Conservation (phyloP, 768 basidiomycete genomes). For the Amanita rimosa region DNA sequence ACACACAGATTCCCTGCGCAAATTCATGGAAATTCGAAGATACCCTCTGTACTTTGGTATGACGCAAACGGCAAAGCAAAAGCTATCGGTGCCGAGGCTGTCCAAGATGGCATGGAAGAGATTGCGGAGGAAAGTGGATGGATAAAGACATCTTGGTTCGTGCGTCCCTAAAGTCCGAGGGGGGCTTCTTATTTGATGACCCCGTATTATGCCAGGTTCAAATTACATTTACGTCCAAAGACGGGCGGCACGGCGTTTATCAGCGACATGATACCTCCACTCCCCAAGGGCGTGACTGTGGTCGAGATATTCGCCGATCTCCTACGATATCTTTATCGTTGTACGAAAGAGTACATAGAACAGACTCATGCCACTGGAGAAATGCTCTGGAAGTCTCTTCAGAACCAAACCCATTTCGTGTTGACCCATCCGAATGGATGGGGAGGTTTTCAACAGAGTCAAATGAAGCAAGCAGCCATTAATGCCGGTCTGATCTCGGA, state of each 20-base stretch:
- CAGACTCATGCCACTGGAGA: slow-evolving; percentile 24
- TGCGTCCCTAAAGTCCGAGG: background rate
- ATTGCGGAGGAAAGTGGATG: slow-evolving; percentile 27
- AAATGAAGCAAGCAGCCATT: slow-evolving; percentile 32
- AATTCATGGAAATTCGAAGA: slow-evolving; percentile 20
- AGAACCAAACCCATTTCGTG: slow-evolving; percentile 26
- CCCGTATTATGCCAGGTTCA: slow-evolving; percentile 10
- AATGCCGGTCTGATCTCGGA: slow-evolving; percentile 29
- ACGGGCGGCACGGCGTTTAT: background rate
- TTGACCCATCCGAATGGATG: slow-evolving; percentile 42
- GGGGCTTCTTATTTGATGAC: background rate
- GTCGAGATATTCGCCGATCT: slow-evolving; percentile 28
- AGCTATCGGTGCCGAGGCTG: slow-evolving; percentile 31
- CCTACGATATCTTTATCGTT: slow-evolving; percentile 25
- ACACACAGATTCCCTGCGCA: slow-evolving; percentile 13
- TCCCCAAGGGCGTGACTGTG: slow-evolving; percentile 23
- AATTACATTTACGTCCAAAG: slow-evolving; percentile 12
- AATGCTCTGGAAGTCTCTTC: slow-evolving; percentile 26
- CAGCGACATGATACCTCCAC: slow-evolving; percentile 12
- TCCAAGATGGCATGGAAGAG: slow-evolving; percentile 21
- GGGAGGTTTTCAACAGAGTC: slow-evolving; percentile 33
- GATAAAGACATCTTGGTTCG: slow-evolving; percentile 31
- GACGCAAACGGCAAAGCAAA: slow-evolving; percentile 20
- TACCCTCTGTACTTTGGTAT: slow-evolving; percentile 30
- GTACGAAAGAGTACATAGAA: slow-evolving; percentile 25